These are phyloP conservation scores for Dactylellina leptospora DNA, from an alignment of 2,329 filamentous ascomycete species.

Conservation along the genomic window DNA sequence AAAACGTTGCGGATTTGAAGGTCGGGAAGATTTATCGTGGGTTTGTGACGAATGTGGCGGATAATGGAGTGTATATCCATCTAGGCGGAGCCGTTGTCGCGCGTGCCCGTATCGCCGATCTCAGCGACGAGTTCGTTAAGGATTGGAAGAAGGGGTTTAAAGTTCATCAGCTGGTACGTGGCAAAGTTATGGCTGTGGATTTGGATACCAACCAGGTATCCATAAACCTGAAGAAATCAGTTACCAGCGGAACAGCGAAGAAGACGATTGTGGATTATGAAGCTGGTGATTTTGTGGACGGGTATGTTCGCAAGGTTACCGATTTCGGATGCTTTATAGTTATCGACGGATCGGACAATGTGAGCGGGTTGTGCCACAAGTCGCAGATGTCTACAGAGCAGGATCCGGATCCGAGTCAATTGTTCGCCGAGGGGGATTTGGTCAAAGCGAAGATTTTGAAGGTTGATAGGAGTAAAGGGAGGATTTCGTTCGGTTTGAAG, in stretches of 20 bases:
- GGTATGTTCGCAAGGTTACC: constrained; percentile 90
- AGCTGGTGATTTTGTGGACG: constrained; percentile 82
- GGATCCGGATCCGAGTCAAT: constrained; percentile 83
- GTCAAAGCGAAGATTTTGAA: constrained; percentile 91
- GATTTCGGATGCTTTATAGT: constrained; percentile 95
- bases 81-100: constrained; percentile 83
- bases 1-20: constrained; percentile 73
- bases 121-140: constrained; percentile 90
- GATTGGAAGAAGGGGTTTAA: constrained; percentile 93
- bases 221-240: constrained; percentile 85
- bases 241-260: constrained; percentile 71
- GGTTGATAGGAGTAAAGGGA: constrained; percentile 76
- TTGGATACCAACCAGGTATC: constrained; percentile 75
- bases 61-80: constrained; percentile 87
- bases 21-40: constrained; percentile 83
- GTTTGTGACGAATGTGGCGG: constrained; percentile 88
- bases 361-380: constrained; percentile 91
- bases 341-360: constrained; percentile 83
- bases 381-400: constrained; percentile 87
- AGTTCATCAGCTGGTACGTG: constrained; percentile 87
- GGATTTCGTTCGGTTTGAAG: constrained; percentile 89
- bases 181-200: constrained; percentile 80
- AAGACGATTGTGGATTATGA: constrained; percentile 77
- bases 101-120: constrained; percentile 83
- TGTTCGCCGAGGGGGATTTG: constrained; percentile 89